A percentile compares a stretch with the other conserved stretches of the same genome.
Conservation (phyloP, 2,329 filamentous ascomycete species). For the Cladosporium sphaerospermum region DNA sequence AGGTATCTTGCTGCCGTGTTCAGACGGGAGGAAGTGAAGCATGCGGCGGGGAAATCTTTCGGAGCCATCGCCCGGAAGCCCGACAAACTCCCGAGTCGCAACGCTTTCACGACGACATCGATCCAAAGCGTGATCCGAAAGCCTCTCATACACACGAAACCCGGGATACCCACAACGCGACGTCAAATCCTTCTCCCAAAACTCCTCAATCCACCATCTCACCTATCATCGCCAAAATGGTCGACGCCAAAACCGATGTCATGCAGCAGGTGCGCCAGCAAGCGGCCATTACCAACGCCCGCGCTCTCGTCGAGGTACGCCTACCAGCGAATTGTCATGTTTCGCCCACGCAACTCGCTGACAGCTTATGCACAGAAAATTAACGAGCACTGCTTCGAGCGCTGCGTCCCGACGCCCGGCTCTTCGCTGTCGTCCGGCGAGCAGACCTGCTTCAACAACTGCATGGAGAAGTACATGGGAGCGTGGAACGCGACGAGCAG, state of each 20-base stretch:
- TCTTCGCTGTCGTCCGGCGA: conserved; percentile 46
- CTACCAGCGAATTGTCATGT: background rate
- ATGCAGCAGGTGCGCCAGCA: conserved; percentile 50
- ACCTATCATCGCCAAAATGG: conserved; percentile 18
- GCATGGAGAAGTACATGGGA: conserved; percentile 53
- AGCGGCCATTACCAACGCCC: conserved; percentile 46
- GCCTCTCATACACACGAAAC: no score
- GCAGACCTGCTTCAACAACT: conserved; percentile 43
- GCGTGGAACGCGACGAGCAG: conserved; percentile 47
- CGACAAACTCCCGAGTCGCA: no score
- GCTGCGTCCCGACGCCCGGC: conserved; percentile 48
- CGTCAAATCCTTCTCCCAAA: background rate
- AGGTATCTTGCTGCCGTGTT: no score
- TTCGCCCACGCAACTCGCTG: background rate
- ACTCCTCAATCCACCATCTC: background rate
- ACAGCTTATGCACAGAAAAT: conserved; percentile 38
- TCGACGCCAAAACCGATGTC: conserved; percentile 40
- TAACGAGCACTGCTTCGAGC: conserved; percentile 52
- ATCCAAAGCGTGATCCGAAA: no score
- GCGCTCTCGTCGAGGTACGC: conserved; percentile 44
- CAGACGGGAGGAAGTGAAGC: no score
- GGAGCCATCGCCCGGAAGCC: no score
- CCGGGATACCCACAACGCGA: no score
- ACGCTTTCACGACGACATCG: no score
- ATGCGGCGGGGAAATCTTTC: no score